Conservation (phyloP, 371 early-diverging fungal genomes). For the Syncephalastrum contaminatum region DNA sequence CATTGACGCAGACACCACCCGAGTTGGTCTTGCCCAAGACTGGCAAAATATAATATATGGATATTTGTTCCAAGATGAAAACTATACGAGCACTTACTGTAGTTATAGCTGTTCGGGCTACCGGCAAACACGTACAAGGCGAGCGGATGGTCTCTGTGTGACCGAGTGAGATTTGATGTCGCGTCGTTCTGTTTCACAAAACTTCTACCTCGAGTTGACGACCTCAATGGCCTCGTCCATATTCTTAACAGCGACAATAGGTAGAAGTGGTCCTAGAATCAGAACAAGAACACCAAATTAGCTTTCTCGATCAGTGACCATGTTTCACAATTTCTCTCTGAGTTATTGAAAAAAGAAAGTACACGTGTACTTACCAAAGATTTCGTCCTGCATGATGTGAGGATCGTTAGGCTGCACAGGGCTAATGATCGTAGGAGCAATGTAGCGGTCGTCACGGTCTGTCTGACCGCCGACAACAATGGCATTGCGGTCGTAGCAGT, state of each 20-base stretch:
- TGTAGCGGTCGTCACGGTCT: conserved; percentile 57
- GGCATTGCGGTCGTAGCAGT: conserved; percentile 34
- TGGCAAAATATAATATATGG: conserved; percentile 3
- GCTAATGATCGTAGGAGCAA: conserved; percentile 67
- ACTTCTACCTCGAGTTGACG: conserved; percentile 69
- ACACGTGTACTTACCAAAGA: conserved; percentile 53
- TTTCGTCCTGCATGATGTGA: conserved; percentile 70
- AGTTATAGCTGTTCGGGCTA: conserved; percentile 24
- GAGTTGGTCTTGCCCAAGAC: conserved; percentile 56
- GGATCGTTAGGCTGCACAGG: conserved; percentile 51
- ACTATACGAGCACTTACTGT: conserved; percentile 23
- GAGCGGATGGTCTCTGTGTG: conserved; percentile 59
- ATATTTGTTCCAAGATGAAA: conserved; percentile 16
- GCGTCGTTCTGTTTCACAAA: conserved; percentile 35
- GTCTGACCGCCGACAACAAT: conserved; percentile 57
- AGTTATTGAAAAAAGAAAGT: conserved; percentile 1
- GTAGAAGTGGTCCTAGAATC: conserved; percentile 73
- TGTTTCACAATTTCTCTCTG: too few species aligned
- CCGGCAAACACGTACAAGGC: conserved; percentile 66
- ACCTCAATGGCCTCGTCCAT: conserved; percentile 74
- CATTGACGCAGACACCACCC: conserved; percentile 73
- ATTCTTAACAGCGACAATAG: conserved; percentile 72
- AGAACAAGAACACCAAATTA: neutral
- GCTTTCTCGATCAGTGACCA: neutral
- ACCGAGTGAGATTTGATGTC: neutral